These are phyloP conservation scores for Tulasnella sp. DNA, from an alignment of 768 basidiomycete genomes.

Conservation along the genomic window DNA sequence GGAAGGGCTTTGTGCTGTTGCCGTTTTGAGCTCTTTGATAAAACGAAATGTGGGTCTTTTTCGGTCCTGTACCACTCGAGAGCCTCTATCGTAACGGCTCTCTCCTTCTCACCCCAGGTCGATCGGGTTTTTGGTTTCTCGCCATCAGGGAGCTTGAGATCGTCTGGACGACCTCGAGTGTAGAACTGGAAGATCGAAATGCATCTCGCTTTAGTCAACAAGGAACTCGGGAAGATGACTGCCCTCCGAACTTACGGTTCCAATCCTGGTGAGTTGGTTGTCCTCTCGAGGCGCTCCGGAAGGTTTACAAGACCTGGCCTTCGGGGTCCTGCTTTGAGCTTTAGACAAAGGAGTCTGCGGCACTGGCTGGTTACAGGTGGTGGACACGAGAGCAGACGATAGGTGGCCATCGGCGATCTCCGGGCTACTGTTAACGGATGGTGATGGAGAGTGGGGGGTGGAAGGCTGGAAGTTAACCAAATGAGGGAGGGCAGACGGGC, in stretches of 20 bases:
- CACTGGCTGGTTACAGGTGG: not conserved
- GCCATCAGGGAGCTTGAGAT: not conserved
- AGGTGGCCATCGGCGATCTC: not conserved
- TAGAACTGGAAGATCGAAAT: not conserved
- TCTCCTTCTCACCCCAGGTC: not conserved
- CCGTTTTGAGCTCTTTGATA: not conserved
- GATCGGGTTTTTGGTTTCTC: not conserved
- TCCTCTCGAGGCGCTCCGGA: not conserved
- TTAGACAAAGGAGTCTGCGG: not conserved
- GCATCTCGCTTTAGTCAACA: not conserved
- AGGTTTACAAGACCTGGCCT: not conserved
- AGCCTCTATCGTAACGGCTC: not conserved
- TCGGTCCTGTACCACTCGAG: not conserved
- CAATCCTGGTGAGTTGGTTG: not conserved
- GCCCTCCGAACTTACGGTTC: not conserved
- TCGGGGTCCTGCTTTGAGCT: not conserved
- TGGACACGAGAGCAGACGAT: not conserved
- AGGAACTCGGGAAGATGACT: not conserved
- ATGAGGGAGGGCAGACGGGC: no score
- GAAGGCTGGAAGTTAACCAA: no score
- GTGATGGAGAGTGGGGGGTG: not conserved
- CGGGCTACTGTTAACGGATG: not conserved
- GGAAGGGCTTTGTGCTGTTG: not conserved
- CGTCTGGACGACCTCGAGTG: not conserved
- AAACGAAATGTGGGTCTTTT: not conserved